Evolutionary conservation across 2,329 filamentous ascomycete species (phyloP).

Genomic region (Phialemoniopsis sp.): DNA sequence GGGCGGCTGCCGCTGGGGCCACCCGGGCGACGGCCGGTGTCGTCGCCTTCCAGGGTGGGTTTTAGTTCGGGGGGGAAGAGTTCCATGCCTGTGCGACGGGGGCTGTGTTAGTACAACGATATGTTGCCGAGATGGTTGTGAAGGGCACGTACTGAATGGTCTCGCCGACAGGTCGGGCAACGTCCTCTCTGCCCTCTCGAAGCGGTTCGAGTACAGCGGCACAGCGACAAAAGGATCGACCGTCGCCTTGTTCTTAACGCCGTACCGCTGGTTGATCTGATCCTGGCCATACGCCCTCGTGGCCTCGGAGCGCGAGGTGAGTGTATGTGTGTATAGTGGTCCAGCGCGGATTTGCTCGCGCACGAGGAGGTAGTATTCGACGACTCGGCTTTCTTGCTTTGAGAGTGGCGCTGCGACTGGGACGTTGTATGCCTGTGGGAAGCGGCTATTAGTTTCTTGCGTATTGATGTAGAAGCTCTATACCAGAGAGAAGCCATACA

Average conservation of each 20-base stretch:
- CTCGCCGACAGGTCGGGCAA: conserved; percentile 49
- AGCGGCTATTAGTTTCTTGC: background rate
- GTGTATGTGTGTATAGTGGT: conserved; percentile 53
- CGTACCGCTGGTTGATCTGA: conserved; percentile 55
- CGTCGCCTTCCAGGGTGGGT: conserved; percentile 46
- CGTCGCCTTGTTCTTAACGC: conserved; percentile 49
- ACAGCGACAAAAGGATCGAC: conserved; percentile 55
- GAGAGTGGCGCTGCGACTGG: conserved; percentile 39
- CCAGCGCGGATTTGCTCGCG: conserved; percentile 52
- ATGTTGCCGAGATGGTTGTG: background rate
- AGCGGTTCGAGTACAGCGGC: conserved; percentile 54
- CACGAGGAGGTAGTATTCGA: conserved; percentile 50
- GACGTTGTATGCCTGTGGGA: conserved; percentile 43
- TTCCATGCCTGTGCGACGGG: conserved; percentile 24
- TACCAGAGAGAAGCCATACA: conserved; percentile 33
- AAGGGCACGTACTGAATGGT: conserved; percentile 33
- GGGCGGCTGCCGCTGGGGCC: conserved; percentile 23
- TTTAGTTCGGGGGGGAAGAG: conserved; percentile 55
- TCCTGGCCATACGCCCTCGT: conserved; percentile 47
- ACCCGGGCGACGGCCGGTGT: conserved; percentile 18
- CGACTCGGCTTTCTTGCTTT: conserved; percentile 37
- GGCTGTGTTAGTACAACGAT: background rate
- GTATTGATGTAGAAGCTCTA: background rate
- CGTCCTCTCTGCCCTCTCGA: conserved; percentile 44
- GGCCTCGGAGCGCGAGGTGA: conserved; percentile 34